A percentile compares a stretch with the other conserved stretches of the same genome.
Evolutionary conservation across 768 basidiomycete genomes (phyloP).

Genomic region (Boletus edulis): DNA sequence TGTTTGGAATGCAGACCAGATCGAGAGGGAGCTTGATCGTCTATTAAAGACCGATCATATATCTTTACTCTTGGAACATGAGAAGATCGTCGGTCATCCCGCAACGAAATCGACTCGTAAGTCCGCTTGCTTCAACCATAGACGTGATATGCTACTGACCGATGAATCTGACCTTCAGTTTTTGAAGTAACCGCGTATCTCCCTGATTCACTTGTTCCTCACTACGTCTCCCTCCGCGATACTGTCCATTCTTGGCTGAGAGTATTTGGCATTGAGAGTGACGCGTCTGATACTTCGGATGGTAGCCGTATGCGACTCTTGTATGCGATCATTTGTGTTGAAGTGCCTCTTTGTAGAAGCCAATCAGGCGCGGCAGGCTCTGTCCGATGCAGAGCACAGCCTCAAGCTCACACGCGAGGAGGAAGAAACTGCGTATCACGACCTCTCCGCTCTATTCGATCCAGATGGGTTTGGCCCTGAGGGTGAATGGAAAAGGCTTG

Average conservation of each 20-base stretch:
- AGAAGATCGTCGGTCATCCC: slow-evolving; percentile 57
- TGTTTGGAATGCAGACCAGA: slow-evolving; percentile 56
- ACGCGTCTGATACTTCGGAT: slow-evolving; percentile 36
- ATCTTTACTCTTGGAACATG: slow-evolving; percentile 73
- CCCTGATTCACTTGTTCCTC: slow-evolving; percentile 74
- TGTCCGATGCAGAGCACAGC: slow-evolving; percentile 59
- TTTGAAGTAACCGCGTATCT: slow-evolving; percentile 80
- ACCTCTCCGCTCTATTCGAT: slow-evolving; percentile 66
- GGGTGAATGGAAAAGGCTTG: slow-evolving; percentile 97
- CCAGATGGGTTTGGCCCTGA: slow-evolving; percentile 65
- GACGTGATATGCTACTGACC: background rate
- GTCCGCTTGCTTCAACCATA: slow-evolving; percentile 24
- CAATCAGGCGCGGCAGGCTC: slow-evolving; percentile 58
- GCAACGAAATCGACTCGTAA: slow-evolving; percentile 53
- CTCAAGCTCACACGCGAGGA: slow-evolving; percentile 53
- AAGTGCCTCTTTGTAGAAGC: slow-evolving; percentile 41
- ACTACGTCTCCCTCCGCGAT: slow-evolving; percentile 68
- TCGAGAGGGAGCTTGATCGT: slow-evolving; percentile 55
- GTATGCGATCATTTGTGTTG: background rate
- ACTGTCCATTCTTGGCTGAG: slow-evolving; percentile 60
- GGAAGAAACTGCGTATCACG: slow-evolving; percentile 51
- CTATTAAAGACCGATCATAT: slow-evolving; percentile 68
- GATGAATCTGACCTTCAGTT: slow-evolving; percentile 44
- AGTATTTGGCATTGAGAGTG: slow-evolving; percentile 56
- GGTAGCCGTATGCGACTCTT: slow-evolving; percentile 29